phyloP scores from a whole-genome alignment of 2,329 filamentous ascomycete genomes.

The Trichoderma brevicompactum region DNA sequence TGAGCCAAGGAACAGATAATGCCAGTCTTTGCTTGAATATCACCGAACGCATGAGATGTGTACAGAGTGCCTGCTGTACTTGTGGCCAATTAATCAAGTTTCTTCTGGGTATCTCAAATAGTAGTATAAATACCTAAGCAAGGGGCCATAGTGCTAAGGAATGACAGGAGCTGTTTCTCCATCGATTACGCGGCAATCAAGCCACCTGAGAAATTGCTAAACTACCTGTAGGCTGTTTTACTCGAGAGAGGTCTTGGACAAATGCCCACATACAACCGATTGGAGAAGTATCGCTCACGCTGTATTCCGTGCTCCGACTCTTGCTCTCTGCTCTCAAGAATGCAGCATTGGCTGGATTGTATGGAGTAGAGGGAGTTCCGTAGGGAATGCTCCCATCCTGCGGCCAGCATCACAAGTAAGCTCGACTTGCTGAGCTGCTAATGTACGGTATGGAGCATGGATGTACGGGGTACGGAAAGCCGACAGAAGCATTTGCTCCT shows the following conservation, averaged over 20 bases:
- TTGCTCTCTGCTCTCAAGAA: too few species aligned
- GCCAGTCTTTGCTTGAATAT: too few species aligned
- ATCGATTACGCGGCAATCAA: background rate
- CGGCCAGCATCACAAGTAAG: background rate
- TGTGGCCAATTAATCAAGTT: background rate
- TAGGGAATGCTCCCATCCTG: background rate
- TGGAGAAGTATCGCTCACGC: too few species aligned
- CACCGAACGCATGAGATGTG: background rate
- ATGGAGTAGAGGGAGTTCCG: background rate
- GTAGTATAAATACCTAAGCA: background rate
- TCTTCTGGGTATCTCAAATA: background rate
- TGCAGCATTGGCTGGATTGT: too few species aligned
- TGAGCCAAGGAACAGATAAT: too few species aligned
- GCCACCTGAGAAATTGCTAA: background rate
- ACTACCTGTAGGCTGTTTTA: background rate
- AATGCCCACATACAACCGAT: background rate
- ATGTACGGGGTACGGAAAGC: background rate
- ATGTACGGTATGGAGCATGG: conserved; percentile 1
- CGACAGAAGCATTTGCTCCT: conserved; percentile 9
- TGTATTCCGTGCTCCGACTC: too few species aligned
- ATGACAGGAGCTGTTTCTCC: background rate
- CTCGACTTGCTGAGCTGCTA: background rate
- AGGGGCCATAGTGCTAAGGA: background rate
- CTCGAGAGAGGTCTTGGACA: background rate
- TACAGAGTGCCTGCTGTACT: background rate